A percentile compares a stretch with the other conserved stretches of the same genome.
phyloP scores from a whole-genome alignment of 2,329 filamentous ascomycete genomes.

The Colletotrichum nymphaeae region DNA sequence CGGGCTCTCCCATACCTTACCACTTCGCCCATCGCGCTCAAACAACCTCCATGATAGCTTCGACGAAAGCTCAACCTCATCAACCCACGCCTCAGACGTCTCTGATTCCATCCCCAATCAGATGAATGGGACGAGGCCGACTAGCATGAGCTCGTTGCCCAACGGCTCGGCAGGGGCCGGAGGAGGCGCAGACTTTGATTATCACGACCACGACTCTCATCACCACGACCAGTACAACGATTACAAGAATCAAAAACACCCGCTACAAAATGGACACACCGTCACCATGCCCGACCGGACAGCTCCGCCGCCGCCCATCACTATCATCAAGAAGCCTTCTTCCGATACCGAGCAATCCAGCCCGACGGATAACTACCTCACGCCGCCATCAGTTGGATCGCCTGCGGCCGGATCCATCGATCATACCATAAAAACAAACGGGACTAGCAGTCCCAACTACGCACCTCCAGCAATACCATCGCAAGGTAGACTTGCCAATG shows the following conservation, averaged over 20 bases:
- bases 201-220: conserved; percentile 41
- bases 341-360: conserved; percentile 42
- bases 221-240: conserved; percentile 49
- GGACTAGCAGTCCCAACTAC: conserved; percentile 41
- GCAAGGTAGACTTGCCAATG: conserved; percentile 36
- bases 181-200: conserved; percentile 45
- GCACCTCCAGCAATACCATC: conserved; percentile 42
- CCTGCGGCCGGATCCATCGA: conserved; percentile 39
- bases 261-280: conserved; percentile 39
- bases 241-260: conserved; percentile 37
- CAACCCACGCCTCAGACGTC: conserved; percentile 63
- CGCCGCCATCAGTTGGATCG: conserved; percentile 48
- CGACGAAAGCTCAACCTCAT: conserved; percentile 65
- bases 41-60: conserved; percentile 63
- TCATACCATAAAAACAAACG: conserved; percentile 25
- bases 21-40: conserved; percentile 53
- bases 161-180: conserved; percentile 57
- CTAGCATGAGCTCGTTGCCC: conserved; percentile 70
- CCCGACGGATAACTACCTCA: conserved; percentile 44
- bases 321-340: conserved; percentile 29
- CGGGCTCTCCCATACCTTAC: conserved; percentile 43
- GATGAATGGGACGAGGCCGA: conserved; percentile 52
- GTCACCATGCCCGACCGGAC: conserved; percentile 44
- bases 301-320: conserved; percentile 31
- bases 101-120: conserved; percentile 57